Percentiles rank a stretch among this genome's conserved stretches.
phyloP scores from a whole-genome alignment of 768 basidiomycete species.

The Pleurotus platypus region DNA sequence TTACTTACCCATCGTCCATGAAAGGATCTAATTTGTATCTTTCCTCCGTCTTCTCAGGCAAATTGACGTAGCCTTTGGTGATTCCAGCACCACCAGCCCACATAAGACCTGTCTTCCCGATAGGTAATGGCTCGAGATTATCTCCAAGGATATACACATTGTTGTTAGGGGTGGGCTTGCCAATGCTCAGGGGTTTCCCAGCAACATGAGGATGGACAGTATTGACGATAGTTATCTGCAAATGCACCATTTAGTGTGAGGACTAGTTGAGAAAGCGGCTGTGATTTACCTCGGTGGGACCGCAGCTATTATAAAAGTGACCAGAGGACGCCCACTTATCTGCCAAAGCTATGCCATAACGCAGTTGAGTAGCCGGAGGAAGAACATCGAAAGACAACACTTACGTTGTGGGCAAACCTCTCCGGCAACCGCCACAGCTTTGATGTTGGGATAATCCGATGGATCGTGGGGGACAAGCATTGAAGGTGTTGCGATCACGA shows the following conservation, averaged over 20 bases:
- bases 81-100: conserved; percentile 65
- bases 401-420: conserved; percentile 52
- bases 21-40: conserved; percentile 50
- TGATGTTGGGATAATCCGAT: conserved; percentile 50
- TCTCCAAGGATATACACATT: conserved; percentile 37
- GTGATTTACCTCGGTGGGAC: conserved; percentile 48
- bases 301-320: conserved; percentile 51
- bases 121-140: conserved; percentile 28
- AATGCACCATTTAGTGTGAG: conserved; percentile 1
- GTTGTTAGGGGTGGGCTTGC: conserved; percentile 53
- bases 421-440: conserved; percentile 52
- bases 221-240: conserved; percentile 53
- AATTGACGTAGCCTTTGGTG: conserved; percentile 50
- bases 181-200: conserved; percentile 41
- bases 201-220: conserved; percentile 46
- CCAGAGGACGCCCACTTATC: conserved; percentile 41
- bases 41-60: conserved; percentile 52
- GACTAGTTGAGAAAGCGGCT: not conserved
- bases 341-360: conserved; percentile 24
- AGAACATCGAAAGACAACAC: conserved; percentile 8
- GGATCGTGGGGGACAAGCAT: conserved; percentile 48
- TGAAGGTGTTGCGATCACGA: conserved; percentile 52
- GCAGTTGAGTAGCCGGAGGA: not conserved
- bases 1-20: conserved; percentile 38
- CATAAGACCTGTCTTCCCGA: conserved; percentile 42